Evolutionary conservation across 2,329 filamentous ascomycete species (phyloP).

Genomic region (Sordariomycetes sp.): DNA sequence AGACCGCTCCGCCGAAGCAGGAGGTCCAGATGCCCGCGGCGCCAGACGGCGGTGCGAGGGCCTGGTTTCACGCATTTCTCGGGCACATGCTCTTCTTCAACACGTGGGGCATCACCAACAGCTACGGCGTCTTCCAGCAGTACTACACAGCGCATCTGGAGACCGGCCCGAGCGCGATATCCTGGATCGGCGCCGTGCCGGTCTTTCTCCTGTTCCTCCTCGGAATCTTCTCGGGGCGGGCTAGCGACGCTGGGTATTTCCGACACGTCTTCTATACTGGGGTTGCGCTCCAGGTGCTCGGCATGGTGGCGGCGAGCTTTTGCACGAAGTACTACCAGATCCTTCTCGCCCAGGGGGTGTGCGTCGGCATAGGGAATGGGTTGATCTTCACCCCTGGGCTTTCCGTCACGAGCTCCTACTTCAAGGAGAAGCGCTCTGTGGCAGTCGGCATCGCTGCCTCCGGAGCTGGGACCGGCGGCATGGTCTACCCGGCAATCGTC

Average conservation of each 20-base stretch:
- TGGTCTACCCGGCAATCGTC: constrained; percentile 22
- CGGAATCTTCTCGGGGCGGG: constrained; percentile 25
- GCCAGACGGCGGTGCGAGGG: constrained; percentile 17
- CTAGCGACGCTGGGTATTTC: constrained; percentile 38
- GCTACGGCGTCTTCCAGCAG: constrained; percentile 34
- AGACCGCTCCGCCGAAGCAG: too few relatives aligned
- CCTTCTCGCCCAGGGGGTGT: constrained; percentile 33
- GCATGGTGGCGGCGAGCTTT: constrained; percentile 32
- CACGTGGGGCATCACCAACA: constrained; percentile 37
- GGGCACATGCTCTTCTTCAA: constrained; percentile 30
- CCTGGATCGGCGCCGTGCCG: constrained; percentile 35
- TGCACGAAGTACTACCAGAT: constrained; percentile 32
- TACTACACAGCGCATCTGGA: constrained; percentile 28
- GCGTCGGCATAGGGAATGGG: constrained; percentile 33
- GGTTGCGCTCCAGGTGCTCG: constrained; percentile 30
- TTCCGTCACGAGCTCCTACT: constrained; percentile 22
- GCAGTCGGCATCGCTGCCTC: constrained; percentile 22
- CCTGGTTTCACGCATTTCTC: constrained; percentile 15
- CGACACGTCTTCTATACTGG: constrained; percentile 29
- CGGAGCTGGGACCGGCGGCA: constrained; percentile 20
- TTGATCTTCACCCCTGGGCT: constrained; percentile 26
- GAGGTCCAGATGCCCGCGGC: too few relatives aligned
- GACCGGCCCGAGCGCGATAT: constrained; percentile 18
- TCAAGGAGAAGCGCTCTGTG: constrained; percentile 14
- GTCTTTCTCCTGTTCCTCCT: constrained; percentile 29